Evolutionary conservation across 2,329 filamentous ascomycete genomes (phyloP).

Genomic region (Clathrospora elynae): DNA sequence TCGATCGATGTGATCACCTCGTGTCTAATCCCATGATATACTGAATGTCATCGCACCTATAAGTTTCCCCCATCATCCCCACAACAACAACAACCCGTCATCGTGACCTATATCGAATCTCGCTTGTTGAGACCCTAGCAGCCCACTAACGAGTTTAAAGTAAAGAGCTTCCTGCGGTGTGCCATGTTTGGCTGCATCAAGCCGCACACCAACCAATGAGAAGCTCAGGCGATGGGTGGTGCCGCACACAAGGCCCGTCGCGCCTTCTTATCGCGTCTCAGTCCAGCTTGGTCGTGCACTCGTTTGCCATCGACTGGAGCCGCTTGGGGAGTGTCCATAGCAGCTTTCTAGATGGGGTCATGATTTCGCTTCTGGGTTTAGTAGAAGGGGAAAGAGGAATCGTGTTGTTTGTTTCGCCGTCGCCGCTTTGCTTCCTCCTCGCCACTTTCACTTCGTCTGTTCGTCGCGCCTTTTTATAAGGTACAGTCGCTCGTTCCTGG

Average conservation of each 20-base stretch:
- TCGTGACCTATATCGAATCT: no score
- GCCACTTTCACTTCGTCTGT: no score
- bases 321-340: background rate
- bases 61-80: no score
- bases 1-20: no score
- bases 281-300: slow-evolving; percentile 3
- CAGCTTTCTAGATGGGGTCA: background rate
- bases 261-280: slow-evolving; percentile 1
- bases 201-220: slow-evolving; percentile 5
- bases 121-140: no score
- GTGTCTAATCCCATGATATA: no score
- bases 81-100: no score
- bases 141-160: no score
- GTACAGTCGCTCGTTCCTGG: no score
- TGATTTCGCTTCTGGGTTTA: background rate
- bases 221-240: background rate
- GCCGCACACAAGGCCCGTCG: slow-evolving; percentile 4
- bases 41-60: no score
- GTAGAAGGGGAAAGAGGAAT: background rate
- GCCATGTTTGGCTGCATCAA: slow-evolving; percentile 14
- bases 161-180: slow-evolving; percentile 3
- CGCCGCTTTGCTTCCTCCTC: no score
- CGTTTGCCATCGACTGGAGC: slow-evolving; percentile 4
- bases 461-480: no score
- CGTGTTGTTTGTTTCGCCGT: background rate